Base-by-base conservation (phyloP, 2,329 filamentous ascomycete species). In the Colletotrichum ledebouriae region DNA sequence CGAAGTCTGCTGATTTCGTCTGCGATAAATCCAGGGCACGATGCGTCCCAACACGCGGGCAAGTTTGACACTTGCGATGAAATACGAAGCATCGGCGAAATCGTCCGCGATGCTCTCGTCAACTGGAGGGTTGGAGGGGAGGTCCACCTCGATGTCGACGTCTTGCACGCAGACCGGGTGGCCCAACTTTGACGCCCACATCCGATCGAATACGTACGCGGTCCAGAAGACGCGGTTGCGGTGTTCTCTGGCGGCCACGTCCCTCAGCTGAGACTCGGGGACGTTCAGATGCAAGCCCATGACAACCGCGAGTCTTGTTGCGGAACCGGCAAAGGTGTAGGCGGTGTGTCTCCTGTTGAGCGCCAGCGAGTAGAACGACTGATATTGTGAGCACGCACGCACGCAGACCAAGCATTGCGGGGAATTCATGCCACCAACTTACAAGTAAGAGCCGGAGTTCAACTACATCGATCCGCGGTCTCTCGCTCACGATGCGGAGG, bases 131-230 rank as follows among this genome's bases (percentile, higher is more conserved):
- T 78, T 76, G 0, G 79, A 80, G 0, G 83, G 83, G 6, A 81
- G 71, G 29, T 82, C 79, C 4, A 83, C 80, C 37, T 81, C 75
- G 4, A 85, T 85, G 17, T 84, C 84, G 41, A 83, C 78, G 58
- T 86, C 84, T 12, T 79, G 78, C 6, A 86, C 81, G 44, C 83
- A 81, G 6, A 82, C 78, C 0, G 84, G 83, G 25, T 85, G 79
- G 0, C 84, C 82, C 58, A 85, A 78, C 53, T 84, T 83, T 0
- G 83, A 82, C 3, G 82, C 82, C 78, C 80, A 84, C 76, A 85
- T 81, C 2, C 84, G 78, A 63, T 84, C 82, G 22, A 83, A 75
- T 9, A 76, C 78, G 49, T 83, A 83, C 0, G 81, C 76, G 0
- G 81, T 82, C 81, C 80, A 83, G 77, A 79, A 83, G 1, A 83